phyloP scores from a whole-genome alignment of 371 early-diverging fungal species.

The Mortierella sp. region DNA sequence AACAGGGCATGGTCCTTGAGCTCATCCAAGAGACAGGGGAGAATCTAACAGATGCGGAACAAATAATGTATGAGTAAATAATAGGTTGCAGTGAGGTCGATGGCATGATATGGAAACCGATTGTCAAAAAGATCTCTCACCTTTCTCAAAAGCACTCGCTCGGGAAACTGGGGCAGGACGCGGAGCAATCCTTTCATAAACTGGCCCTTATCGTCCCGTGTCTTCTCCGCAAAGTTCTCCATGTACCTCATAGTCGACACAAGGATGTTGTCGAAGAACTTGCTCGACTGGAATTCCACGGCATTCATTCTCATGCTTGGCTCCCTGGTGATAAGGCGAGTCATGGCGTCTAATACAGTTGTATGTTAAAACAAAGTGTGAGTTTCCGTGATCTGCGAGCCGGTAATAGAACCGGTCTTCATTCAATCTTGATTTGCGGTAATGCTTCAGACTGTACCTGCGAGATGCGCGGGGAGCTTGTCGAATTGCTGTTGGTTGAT shows the following conservation, averaged over 20 bases:
- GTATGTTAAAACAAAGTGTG: background rate
- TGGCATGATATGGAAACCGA: background rate
- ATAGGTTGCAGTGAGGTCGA: background rate
- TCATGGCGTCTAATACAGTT: constrained; percentile 63
- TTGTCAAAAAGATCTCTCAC: constrained; percentile 37
- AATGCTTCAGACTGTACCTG: constrained; percentile 50
- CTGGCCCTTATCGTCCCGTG: constrained; percentile 81
- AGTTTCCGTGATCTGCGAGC: background rate
- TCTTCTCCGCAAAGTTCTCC: constrained; percentile 84
- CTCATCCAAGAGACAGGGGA: constrained; percentile 80
- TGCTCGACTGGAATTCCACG: constrained; percentile 72
- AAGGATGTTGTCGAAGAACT: constrained; percentile 84
- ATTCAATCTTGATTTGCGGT: background rate
- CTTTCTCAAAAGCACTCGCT: constrained; percentile 75
- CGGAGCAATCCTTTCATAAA: constrained; percentile 84
- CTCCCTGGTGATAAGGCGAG: constrained; percentile 64
- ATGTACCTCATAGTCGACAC: constrained; percentile 86
- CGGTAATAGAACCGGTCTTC: background rate
- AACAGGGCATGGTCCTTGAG: constrained; percentile 79
- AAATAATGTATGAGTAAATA: background rate
- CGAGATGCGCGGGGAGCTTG: constrained; percentile 68
- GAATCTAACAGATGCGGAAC: constrained; percentile 61
- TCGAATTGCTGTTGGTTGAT: constrained; percentile 60
- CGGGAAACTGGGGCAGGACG: constrained; percentile 81
- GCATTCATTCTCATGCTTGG: constrained; percentile 74